phyloP scores from a whole-genome alignment of 2,329 filamentous ascomycete genomes.

The Nemania diffusa region DNA sequence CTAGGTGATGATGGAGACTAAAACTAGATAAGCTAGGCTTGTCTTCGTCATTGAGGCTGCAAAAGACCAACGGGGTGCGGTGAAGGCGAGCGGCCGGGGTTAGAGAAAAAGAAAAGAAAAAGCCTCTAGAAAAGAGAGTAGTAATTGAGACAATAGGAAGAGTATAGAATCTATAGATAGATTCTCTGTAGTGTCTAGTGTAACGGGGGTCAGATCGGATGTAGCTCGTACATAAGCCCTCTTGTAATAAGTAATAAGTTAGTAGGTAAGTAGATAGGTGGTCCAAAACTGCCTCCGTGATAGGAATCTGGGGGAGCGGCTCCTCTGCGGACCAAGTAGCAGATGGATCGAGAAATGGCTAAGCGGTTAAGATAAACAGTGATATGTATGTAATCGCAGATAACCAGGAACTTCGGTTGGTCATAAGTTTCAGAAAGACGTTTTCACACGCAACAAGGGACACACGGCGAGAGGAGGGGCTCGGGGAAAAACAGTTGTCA shows the following conservation, averaged over 20 bases:
- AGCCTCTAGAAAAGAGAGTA: slow-evolving; percentile 6
- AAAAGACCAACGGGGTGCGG: slow-evolving; percentile 21
- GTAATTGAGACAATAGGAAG: slow-evolving; percentile 14
- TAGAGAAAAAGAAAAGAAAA: slow-evolving; percentile 1
- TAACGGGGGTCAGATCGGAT: slow-evolving; percentile 29
- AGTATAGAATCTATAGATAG: slow-evolving; percentile 17
- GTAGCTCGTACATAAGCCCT: slow-evolving; percentile 15
- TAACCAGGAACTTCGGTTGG: slow-evolving; percentile 22
- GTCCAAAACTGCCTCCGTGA: slow-evolving; percentile 27
- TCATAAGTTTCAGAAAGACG: slow-evolving; percentile 21
- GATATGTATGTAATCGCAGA: slow-evolving; percentile 24
- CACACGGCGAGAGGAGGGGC: slow-evolving; percentile 21
- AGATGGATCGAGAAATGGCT: background rate
- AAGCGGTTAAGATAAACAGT: background rate
- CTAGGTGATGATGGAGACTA: slow-evolving; percentile 65
- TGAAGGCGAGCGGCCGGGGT: slow-evolving; percentile 5
- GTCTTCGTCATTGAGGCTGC: slow-evolving; percentile 64
- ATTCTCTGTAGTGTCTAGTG: slow-evolving; percentile 17
- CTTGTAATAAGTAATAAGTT: slow-evolving; percentile 2
- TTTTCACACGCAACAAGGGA: slow-evolving; percentile 18
- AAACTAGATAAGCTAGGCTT: slow-evolving; percentile 68
- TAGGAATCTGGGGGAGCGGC: slow-evolving; percentile 23
- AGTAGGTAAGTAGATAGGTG: slow-evolving; percentile 3
- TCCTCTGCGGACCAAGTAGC: slow-evolving; percentile 16
- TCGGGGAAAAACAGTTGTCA: slow-evolving; percentile 19